Conservation (phyloP, 495 filamentous ascomycete genomes). For the Schizothecium vesticola region DNA sequence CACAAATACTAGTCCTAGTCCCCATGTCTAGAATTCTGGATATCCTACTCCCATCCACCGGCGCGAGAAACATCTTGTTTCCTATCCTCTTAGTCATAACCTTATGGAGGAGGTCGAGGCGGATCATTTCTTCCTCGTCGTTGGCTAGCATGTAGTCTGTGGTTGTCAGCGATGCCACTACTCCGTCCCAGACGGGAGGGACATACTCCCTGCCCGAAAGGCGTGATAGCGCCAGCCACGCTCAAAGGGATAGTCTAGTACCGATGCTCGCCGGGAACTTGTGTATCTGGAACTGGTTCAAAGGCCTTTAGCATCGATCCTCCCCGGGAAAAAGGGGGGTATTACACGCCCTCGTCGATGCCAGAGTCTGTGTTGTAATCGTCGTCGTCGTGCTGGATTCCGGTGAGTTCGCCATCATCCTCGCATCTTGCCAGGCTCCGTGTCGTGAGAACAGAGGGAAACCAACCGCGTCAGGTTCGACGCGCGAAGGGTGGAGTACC, state of each 20-base stretch:
- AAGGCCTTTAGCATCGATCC: background rate
- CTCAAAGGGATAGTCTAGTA: constrained; percentile 24
- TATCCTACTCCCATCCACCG: constrained; percentile 7
- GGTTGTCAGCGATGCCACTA: background rate
- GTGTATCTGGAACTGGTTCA: background rate
- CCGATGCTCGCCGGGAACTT: background rate
- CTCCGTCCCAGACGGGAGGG: background rate
- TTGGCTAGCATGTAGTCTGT: constrained; percentile 14
- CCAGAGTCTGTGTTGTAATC: background rate
- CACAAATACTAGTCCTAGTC: constrained; percentile 18
- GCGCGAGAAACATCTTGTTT: constrained; percentile 10
- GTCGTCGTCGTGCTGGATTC: background rate
- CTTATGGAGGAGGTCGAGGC: constrained; percentile 11
- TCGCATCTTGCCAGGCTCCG: no score
- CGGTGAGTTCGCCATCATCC: background rate
- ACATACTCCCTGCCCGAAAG: constrained; percentile 8
- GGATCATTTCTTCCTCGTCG: constrained; percentile 9
- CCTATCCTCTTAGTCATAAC: constrained; percentile 11
- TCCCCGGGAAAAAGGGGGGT: background rate
- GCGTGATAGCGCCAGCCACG: constrained; percentile 16
- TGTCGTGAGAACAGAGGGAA: no score
- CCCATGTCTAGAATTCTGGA: constrained; percentile 16
- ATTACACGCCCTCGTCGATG: background rate
- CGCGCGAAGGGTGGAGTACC: background rate
- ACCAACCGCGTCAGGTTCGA: background rate